These are phyloP conservation scores for Fomitiporia mediterranea DNA, from an alignment of 1,284 basidiomycete species.

Conservation along the genomic window DNA sequence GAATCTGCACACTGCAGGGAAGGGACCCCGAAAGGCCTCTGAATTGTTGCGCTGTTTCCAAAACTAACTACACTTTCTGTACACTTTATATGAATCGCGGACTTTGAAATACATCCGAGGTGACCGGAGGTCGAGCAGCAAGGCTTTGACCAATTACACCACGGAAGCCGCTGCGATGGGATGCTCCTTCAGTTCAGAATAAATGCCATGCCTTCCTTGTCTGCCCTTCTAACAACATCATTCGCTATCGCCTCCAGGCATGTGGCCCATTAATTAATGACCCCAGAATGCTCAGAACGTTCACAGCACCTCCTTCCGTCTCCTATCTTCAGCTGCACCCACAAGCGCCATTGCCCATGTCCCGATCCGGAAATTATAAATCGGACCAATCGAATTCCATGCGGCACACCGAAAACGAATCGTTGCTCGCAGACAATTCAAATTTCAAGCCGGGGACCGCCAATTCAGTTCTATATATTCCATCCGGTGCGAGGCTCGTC, in stretches of 20 bases:
- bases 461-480: not conserved
- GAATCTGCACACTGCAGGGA: not conserved
- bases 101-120: not conserved
- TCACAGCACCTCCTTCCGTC: not conserved
- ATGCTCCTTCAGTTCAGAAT: not conserved
- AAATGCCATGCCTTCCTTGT: not conserved
- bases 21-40: not conserved
- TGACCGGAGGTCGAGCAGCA: not conserved
- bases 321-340: not conserved
- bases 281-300: constrained; percentile 5
- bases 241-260: constrained; percentile 8
- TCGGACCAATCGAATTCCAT: constrained; percentile 1
- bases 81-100: not conserved
- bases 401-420: not conserved
- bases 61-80: no score
- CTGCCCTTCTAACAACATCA: no score
- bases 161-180: not conserved
- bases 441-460: not conserved
- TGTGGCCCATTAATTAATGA: constrained; percentile 2
- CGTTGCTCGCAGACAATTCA: not conserved
- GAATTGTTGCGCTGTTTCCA: no score
- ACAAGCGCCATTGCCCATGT: not conserved
- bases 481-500: not conserved
- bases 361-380: constrained; percentile 6
- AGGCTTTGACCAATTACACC: not conserved